phyloP scores from a whole-genome alignment of 495 filamentous ascomycete genomes.

The Aspergillus avenaceus region DNA sequence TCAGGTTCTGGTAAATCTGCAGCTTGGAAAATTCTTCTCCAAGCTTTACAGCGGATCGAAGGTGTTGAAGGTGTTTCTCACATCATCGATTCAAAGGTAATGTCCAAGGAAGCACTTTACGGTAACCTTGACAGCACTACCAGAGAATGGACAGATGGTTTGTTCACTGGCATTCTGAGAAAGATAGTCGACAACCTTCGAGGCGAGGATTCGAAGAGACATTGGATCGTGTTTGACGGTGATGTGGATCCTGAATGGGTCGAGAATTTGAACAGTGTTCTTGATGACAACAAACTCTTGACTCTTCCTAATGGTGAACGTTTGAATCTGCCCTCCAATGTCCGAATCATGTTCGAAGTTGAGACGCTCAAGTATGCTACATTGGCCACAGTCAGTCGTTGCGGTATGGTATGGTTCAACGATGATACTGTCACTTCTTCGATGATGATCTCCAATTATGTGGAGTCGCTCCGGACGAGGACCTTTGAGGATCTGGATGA shows the following conservation, averaged over 20 bases:
- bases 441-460: constrained; percentile 92
- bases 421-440: constrained; percentile 88
- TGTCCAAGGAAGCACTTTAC: constrained; percentile 97
- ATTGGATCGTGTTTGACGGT: constrained; percentile 99
- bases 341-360: constrained; percentile 99
- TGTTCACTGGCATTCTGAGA: constrained; percentile 95
- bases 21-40: constrained; percentile 90
- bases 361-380: constrained; percentile 98
- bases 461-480: constrained; percentile 73
- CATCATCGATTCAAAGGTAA: constrained; percentile 98
- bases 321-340: constrained; percentile 87
- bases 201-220: constrained; percentile 90
- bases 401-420: constrained; percentile 99
- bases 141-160: constrained; percentile 95
- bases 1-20: constrained; percentile 94
- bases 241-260: constrained; percentile 99
- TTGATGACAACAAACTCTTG: constrained; percentile 97
- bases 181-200: constrained; percentile 99
- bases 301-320: constrained; percentile 97
- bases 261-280: constrained; percentile 97
- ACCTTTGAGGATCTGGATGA: constrained; percentile 94
- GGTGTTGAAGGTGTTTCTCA: constrained; percentile 91
- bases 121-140: constrained; percentile 95
- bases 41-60: constrained; percentile 87
- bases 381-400: constrained; percentile 93